A percentile compares a stretch with the other conserved stretches of the same genome.
These are phyloP conservation scores for Dissophora ornata DNA, from an alignment of 192 early-diverging fungal genomes.

Conservation along the genomic window DNA sequence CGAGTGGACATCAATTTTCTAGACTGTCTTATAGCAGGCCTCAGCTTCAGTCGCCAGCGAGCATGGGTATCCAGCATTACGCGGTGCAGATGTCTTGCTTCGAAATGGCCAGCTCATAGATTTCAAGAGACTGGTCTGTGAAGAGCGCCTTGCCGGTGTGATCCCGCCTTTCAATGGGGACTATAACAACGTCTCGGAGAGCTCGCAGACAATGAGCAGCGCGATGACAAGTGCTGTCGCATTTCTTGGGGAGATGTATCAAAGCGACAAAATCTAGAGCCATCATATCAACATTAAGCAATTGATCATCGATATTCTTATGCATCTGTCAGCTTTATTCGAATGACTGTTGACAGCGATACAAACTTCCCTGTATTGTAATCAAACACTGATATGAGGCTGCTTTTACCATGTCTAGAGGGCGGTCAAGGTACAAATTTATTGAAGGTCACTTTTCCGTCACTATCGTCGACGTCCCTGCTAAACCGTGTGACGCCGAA, in stretches of 20 bases:
- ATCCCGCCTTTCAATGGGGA: conserved; percentile 1
- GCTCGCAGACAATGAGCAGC: background rate
- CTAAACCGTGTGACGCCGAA: too few relatives aligned
- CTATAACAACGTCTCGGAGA: background rate
- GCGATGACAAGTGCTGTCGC: background rate
- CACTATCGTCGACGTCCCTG: too few relatives aligned
- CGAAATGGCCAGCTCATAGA: background rate
- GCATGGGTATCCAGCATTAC: conserved; percentile 1
- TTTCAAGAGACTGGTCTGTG: background rate
- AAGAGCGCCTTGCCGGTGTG: background rate
- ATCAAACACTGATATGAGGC: too few relatives aligned
- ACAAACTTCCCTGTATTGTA: too few relatives aligned
- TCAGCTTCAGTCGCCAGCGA: background rate
- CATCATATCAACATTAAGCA: too few relatives aligned
- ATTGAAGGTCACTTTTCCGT: too few relatives aligned
- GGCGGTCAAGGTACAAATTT: too few relatives aligned
- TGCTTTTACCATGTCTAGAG: too few relatives aligned
- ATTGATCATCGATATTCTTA: conserved; percentile 4
- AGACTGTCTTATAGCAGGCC: background rate
- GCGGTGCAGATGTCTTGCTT: background rate
- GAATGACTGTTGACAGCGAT: too few relatives aligned
- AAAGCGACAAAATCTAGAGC: background rate
- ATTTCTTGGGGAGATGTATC: conserved; percentile 7
- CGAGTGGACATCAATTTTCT: background rate
- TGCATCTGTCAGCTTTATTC: background rate